These are phyloP conservation scores for Eucalyptus lansdowneana DNA, from an alignment of 345 rosid genomes.

Conservation along the genomic window DNA sequence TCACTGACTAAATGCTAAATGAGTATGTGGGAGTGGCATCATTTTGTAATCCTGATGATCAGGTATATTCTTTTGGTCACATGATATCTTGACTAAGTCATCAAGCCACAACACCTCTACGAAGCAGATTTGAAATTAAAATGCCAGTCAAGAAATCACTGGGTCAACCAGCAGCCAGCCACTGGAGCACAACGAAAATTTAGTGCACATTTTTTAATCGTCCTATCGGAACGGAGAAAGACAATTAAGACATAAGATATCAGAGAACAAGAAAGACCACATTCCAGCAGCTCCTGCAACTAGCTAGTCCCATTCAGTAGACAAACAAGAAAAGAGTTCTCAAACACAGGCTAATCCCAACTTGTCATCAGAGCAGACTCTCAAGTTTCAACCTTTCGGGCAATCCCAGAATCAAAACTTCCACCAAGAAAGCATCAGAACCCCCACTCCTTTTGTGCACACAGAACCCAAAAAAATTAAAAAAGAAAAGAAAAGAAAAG, in stretches of 20 bases:
- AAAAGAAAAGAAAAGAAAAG: fast-evolving
- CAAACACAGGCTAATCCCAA: background rate
- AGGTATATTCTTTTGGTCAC: background rate
- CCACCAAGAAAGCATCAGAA: background rate
- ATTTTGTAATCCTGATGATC: background rate
- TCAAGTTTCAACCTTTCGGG: background rate
- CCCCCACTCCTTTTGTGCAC: background rate
- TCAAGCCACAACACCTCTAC: background rate
- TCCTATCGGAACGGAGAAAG: background rate
- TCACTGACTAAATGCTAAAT: background rate
- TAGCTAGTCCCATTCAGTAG: background rate
- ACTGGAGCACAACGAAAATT: background rate
- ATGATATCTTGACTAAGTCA: background rate
- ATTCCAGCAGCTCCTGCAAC: background rate
- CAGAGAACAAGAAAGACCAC: background rate
- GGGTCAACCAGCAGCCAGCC: background rate
- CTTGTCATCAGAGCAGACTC: background rate
- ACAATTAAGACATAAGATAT: background rate
- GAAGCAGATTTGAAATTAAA: background rate
- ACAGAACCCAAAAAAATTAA: background rate
- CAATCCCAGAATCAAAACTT: background rate
- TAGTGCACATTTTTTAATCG: background rate
- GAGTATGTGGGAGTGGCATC: background rate
- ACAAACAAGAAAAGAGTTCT: background rate
- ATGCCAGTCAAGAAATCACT: background rate